These are phyloP conservation scores for Ceratobasidium sp. DNA, from an alignment of 1,284 basidiomycete species.

Conservation along the genomic window DNA sequence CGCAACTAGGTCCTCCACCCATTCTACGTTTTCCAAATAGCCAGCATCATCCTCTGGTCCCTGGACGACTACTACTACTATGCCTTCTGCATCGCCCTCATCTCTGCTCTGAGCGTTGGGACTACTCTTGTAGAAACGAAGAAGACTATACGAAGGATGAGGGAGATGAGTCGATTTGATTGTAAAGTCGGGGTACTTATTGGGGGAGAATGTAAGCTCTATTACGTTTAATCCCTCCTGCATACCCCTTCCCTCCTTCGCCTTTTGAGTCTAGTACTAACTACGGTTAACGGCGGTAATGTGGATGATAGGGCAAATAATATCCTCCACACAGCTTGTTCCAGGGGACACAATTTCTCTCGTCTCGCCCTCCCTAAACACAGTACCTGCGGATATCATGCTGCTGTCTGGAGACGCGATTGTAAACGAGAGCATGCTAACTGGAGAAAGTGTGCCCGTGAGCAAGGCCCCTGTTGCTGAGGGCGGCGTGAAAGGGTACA, in stretches of 20 bases:
- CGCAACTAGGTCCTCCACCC: constrained; percentile 82
- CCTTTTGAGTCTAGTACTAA: constrained; percentile 12
- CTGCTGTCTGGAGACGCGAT: constrained; percentile 96
- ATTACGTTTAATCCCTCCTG: constrained; percentile 40
- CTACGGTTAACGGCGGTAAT: not conserved
- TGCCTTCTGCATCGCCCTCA: constrained; percentile 95
- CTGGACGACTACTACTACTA: constrained; percentile 97
- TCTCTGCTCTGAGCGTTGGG: constrained; percentile 86
- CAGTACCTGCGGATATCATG: constrained; percentile 92
- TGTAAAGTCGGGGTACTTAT: constrained; percentile 82
- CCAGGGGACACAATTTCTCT: constrained; percentile 95
- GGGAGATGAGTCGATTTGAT: constrained; percentile 94
- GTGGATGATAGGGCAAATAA: constrained; percentile 69
- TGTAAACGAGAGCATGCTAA: constrained; percentile 98
- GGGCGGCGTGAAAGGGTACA: constrained; percentile 69
- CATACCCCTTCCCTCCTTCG: not conserved
- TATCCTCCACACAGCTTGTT: constrained; percentile 84
- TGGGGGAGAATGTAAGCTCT: constrained; percentile 74
- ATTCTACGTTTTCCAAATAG: constrained; percentile 98
- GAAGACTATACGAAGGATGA: constrained; percentile 94
- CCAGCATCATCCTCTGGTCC: constrained; percentile 94
- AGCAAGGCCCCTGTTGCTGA: constrained; percentile 84
- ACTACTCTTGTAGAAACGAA: constrained; percentile 94
- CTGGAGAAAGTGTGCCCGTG: constrained; percentile 94
- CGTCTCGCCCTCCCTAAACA: constrained; percentile 75